Evolutionary conservation across 2,329 filamentous ascomycete species (phyloP).

Genomic region (Coleophoma crateriformis): DNA sequence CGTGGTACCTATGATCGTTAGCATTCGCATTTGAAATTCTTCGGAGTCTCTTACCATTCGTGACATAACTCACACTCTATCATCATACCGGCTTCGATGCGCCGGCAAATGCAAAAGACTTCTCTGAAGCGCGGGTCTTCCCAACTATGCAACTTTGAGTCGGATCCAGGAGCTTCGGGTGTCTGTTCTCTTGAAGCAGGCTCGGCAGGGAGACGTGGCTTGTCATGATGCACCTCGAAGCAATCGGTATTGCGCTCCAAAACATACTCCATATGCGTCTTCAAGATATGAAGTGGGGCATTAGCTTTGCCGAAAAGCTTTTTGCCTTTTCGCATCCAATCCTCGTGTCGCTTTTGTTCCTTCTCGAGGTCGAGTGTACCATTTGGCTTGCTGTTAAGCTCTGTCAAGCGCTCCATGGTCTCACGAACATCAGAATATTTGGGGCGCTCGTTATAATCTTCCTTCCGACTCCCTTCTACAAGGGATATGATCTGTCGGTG

Average conservation of each 20-base stretch:
- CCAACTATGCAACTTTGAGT: conserved; percentile 47
- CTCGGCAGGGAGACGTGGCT: conserved; percentile 84
- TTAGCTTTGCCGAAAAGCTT: conserved; percentile 98
- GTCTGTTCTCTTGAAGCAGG: conserved; percentile 81
- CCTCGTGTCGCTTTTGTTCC: conserved; percentile 90
- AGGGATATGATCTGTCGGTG: conserved; percentile 82
- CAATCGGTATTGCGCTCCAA: conserved; percentile 84
- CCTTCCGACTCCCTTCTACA: conserved; percentile 69
- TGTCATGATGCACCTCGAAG: conserved; percentile 81
- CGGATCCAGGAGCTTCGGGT: conserved; percentile 33
- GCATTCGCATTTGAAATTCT: neutral
- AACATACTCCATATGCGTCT: conserved; percentile 90
- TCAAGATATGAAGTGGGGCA: conserved; percentile 90
- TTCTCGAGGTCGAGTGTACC: conserved; percentile 91
- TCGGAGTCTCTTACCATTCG: conserved; percentile 68
- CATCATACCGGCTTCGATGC: conserved; percentile 96
- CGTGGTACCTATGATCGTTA: conserved; percentile 69
- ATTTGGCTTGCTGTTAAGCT: conserved; percentile 85
- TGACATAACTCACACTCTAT: conserved; percentile 98
- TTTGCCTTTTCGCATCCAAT: conserved; percentile 98
- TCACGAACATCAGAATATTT: conserved; percentile 87
- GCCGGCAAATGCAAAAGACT: conserved; percentile 95
- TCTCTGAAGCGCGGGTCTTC: conserved; percentile 62
- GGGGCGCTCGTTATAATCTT: conserved; percentile 73
- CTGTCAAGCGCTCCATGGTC: conserved; percentile 79